A percentile compares a stretch with the other conserved stretches of the same genome.
phyloP scores from a whole-genome alignment of 208 protist species.

The Trypanosoma mega region DNA sequence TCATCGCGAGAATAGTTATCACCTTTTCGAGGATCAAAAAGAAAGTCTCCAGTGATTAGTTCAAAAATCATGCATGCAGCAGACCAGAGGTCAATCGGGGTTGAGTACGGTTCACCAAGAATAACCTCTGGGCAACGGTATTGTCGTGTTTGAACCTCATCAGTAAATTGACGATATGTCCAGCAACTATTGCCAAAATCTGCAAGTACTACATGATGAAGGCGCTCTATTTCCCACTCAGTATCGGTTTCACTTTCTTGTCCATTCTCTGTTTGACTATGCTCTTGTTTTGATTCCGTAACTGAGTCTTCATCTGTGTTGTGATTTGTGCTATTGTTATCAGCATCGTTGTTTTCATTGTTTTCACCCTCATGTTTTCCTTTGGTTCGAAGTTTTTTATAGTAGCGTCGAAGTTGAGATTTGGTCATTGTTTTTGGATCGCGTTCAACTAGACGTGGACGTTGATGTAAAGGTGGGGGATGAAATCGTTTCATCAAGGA shows the following conservation, averaged over 20 bases:
- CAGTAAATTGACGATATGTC: constrained; percentile 96
- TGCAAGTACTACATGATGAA: constrained; percentile 94
- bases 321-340: not conserved
- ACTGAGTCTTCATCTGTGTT: constrained; percentile 3
- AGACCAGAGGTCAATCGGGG: constrained; percentile 92
- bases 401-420: constrained; percentile 89
- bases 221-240: constrained; percentile 82
- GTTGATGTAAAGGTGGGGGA: constrained; percentile 68
- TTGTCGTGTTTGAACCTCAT: constrained; percentile 92
- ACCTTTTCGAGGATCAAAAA: constrained; percentile 93
- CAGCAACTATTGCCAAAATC: constrained; percentile 99
- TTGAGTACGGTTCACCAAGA: constrained; percentile 80
- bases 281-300: constrained; percentile 15
- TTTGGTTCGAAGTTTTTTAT: constrained; percentile 76
- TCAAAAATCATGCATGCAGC: constrained; percentile 94
- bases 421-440: constrained; percentile 92
- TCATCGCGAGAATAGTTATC: constrained; percentile 89
- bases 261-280: constrained; percentile 24
- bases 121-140: constrained; percentile 94
- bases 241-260: constrained; percentile 70
- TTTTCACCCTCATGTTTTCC: constrained; percentile 18
- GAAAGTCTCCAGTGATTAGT: constrained; percentile 92
- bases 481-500: constrained; percentile 84
- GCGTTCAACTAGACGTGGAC: constrained; percentile 69
- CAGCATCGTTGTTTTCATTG: constrained; percentile 18